phyloP scores from a whole-genome alignment of 2,329 filamentous ascomycete species.

The Exophiala calicioides region DNA sequence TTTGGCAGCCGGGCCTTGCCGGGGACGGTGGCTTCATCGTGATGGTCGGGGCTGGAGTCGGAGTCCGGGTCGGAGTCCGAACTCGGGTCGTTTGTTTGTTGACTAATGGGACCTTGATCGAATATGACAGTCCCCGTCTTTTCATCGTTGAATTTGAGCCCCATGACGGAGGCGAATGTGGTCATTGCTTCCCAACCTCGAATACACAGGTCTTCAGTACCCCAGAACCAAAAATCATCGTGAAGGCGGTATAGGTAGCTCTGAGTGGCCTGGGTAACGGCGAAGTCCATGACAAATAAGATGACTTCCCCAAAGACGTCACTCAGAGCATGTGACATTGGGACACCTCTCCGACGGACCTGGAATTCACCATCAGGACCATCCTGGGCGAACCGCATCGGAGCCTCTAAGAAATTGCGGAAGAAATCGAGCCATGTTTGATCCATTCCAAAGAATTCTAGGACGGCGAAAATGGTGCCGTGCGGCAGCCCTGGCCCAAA shows the following conservation, averaged over 20 bases:
- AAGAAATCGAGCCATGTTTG: constrained; percentile 62
- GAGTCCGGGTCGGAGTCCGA: constrained; percentile 3
- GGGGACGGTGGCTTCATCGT: constrained; percentile 3
- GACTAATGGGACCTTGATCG: constrained; percentile 5
- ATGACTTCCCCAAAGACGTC: constrained; percentile 62
- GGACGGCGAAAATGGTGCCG: constrained; percentile 57
- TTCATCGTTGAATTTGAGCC: constrained; percentile 58
- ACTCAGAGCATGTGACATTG: constrained; percentile 61
- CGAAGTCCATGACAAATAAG: constrained; percentile 66
- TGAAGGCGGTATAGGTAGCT: constrained; percentile 58
- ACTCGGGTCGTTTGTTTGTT: not conserved
- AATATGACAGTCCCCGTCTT: constrained; percentile 56
- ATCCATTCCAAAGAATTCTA: constrained; percentile 62
- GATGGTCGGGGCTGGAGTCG: constrained; percentile 8
- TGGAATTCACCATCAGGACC: constrained; percentile 47
- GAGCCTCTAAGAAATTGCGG: constrained; percentile 58
- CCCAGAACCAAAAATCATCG: constrained; percentile 70
- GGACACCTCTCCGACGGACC: constrained; percentile 58
- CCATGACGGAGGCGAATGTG: constrained; percentile 57
- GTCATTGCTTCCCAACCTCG: constrained; percentile 62
- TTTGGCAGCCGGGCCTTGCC: constrained; percentile 43
- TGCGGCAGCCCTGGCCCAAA: constrained; percentile 62
- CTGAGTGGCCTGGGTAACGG: constrained; percentile 59
- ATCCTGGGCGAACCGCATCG: constrained; percentile 60
- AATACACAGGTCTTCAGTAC: constrained; percentile 54